Conservation (phyloP, 2,329 filamentous ascomycete species). For the Colletotrichum endophyticum region DNA sequence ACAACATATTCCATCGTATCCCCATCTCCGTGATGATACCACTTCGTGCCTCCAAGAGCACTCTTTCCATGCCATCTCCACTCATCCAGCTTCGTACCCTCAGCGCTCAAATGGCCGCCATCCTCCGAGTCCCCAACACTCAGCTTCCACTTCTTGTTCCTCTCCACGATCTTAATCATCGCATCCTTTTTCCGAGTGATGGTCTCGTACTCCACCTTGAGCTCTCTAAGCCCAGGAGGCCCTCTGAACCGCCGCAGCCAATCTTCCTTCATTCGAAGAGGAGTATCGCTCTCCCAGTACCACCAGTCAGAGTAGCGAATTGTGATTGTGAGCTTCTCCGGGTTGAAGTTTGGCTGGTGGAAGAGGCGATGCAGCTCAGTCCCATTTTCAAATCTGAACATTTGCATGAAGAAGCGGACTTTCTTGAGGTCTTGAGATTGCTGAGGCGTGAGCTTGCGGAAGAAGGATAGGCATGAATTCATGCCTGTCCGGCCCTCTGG, state of each 20-base stretch:
- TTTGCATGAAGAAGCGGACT: conserved; percentile 47
- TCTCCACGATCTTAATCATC: conserved; percentile 46
- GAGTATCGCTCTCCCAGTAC: conserved; percentile 43
- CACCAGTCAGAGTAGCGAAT: conserved; percentile 56
- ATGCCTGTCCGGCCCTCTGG: neutral
- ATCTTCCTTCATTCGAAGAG: conserved; percentile 35
- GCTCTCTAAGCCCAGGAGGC: conserved; percentile 36
- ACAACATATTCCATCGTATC: conserved; percentile 14
- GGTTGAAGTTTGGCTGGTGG: conserved; percentile 31
- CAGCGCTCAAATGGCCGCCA: conserved; percentile 2
- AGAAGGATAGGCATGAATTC: neutral
- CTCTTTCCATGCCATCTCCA: conserved; percentile 7
- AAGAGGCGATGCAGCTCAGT: conserved; percentile 29
- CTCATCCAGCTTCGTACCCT: neutral
- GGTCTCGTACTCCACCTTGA: conserved; percentile 53
- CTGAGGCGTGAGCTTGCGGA: neutral
- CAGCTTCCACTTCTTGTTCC: conserved; percentile 13
- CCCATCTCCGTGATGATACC: conserved; percentile 1
- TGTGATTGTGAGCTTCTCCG: conserved; percentile 44
- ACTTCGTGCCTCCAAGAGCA: neutral
- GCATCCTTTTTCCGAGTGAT: conserved; percentile 48
- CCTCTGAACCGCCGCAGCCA: conserved; percentile 37
- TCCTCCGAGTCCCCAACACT: neutral
- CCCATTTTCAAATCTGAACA: conserved; percentile 40
- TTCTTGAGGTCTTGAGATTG: conserved; percentile 23